phyloP scores from a whole-genome alignment of 2,329 filamentous ascomycete genomes.

The Sporothrix euskadiensis region DNA sequence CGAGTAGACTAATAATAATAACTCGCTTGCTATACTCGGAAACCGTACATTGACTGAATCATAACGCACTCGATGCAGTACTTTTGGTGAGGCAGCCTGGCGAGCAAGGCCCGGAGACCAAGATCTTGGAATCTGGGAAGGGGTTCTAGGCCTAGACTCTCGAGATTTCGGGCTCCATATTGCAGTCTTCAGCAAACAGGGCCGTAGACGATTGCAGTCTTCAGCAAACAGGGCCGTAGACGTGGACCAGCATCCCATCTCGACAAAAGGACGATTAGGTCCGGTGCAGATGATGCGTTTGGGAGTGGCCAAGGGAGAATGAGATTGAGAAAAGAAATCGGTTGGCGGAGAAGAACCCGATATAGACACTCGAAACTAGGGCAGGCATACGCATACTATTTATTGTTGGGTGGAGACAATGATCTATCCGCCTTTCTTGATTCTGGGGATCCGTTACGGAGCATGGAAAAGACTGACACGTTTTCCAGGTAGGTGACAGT shows the following conservation, averaged over 20 bases:
- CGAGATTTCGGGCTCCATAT: too few relatives aligned
- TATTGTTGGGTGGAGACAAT: not conserved
- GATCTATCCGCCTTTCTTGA: not conserved
- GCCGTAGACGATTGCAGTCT: not conserved
- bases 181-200: not conserved
- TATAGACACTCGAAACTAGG: not conserved
- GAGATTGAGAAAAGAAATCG: not conserved
- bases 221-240: not conserved
- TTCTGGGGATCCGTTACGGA: not conserved
- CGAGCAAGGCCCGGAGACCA: not conserved
- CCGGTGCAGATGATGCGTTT: not conserved
- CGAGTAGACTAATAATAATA: too few relatives aligned
- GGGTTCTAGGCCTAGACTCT: not conserved
- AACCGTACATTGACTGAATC: not conserved
- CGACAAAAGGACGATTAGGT: constrained; percentile 5
- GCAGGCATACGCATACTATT: not conserved
- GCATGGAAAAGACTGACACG: not conserved
- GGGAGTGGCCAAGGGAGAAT: constrained; percentile 6
- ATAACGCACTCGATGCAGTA: not conserved
- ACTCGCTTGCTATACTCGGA: not conserved
- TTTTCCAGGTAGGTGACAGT: not conserved
- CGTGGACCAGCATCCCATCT: not conserved
- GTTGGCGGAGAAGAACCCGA: not conserved
- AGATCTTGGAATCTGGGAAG: not conserved
- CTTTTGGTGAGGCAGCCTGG: not conserved